phyloP scores from a whole-genome alignment of 2,329 filamentous ascomycete species.

The Rutstroemia sp. region DNA sequence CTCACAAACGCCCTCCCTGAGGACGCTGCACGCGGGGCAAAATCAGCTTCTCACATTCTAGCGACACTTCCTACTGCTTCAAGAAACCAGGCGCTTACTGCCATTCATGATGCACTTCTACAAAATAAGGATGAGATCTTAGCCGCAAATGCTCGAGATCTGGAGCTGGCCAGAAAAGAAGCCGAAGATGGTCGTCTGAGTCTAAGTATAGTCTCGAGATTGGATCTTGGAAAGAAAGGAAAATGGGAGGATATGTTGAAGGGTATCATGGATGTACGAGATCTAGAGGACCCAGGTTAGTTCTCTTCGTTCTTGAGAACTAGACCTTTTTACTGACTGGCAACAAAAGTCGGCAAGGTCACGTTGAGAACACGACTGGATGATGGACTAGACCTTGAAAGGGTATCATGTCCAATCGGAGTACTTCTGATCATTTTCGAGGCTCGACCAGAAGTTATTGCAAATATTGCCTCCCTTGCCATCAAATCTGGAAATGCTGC shows the following conservation, averaged over 20 bases:
- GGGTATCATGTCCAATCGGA: slow-evolving; percentile 89
- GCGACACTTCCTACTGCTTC: slow-evolving; percentile 68
- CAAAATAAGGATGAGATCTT: slow-evolving; percentile 68
- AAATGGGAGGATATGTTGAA: slow-evolving; percentile 98
- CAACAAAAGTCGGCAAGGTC: slow-evolving; percentile 63
- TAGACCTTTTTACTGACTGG: slow-evolving; percentile 4
- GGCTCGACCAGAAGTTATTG: slow-evolving; percentile 93
- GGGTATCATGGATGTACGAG: slow-evolving; percentile 82
- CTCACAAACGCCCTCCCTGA: slow-evolving; percentile 76
- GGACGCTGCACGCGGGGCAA: slow-evolving; percentile 71
- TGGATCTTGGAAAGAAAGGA: slow-evolving; percentile 78
- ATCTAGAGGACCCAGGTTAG: slow-evolving; percentile 75
- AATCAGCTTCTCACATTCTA: slow-evolving; percentile 72
- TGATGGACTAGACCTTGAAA: slow-evolving; percentile 75
- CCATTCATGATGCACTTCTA: slow-evolving; percentile 71
- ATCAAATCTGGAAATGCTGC: slow-evolving; percentile 97
- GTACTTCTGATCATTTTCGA: slow-evolving; percentile 99
- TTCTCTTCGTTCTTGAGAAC: not conserved
- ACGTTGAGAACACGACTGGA: slow-evolving; percentile 81
- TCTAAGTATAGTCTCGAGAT: slow-evolving; percentile 75
- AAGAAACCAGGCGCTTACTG: slow-evolving; percentile 77
- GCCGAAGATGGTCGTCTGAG: slow-evolving; percentile 70
- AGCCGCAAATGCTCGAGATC: slow-evolving; percentile 76
- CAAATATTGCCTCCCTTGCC: slow-evolving; percentile 91
- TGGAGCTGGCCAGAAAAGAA: slow-evolving; percentile 65